Evolutionary conservation across 73 alveolate species (phyloP), one percentile per base, ranked within the genome.

Genomic region (Tetrahymena thermophila): DNA sequence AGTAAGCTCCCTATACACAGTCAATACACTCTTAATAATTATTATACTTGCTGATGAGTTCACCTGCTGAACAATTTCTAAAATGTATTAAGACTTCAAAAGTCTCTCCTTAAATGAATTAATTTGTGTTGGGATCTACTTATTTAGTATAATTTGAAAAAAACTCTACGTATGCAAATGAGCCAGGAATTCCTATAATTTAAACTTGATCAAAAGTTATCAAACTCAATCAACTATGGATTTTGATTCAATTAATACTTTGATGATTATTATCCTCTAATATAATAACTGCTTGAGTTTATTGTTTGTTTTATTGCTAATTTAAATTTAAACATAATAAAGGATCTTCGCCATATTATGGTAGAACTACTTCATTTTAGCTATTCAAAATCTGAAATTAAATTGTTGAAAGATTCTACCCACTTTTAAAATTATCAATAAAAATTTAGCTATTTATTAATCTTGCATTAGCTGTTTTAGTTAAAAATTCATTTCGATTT

Each of bases 1-100:
- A 57, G 43, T 94, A 96, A 0, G 56, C 16, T 5, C 84, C 96
- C 8, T 84, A 93, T 35, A 42, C 56, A 94, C 97, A 96, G n/a
- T 34, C 34, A 13, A 23, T 10, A 55, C 97, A 96, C 15, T 58
- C 85, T n/a, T 23, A 58, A 58, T 58, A 58, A n/a, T 58, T 58
- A 31, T 58, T 58, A 21, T 58, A 58, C 15, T 23, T 58, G 15
- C 85, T 58, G 10, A 58, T n/a, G 1, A n/a, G 3, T 58, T 58
- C 85, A 58, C 85, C 85, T 11, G 34, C 34, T 11, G 16, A 10
- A 21, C 85, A 58, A 11, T 58, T 58, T 23, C 85, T 58, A 58
- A 58, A 58, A 21, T 58, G 4, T 58, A 58, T 58, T 15, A 3
- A 15, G 1, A 58, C 10, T 31, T 58, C 8, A 58, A 58, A 58